phyloP scores from a whole-genome alignment of 805 yeast species.

The Pichia membranifaciens region DNA sequence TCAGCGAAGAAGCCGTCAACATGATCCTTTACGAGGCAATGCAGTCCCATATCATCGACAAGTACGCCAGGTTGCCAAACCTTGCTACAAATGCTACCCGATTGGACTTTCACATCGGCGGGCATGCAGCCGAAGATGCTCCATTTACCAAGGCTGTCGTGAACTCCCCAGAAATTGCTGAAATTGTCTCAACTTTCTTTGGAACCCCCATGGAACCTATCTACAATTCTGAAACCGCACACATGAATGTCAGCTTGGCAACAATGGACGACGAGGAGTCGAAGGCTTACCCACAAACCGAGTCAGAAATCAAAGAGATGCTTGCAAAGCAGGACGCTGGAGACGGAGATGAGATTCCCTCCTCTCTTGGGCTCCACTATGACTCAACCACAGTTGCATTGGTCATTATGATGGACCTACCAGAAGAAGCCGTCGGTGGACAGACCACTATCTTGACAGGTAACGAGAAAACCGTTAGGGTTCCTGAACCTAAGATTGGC shows the following conservation, averaged over 20 bases:
- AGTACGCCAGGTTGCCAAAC: conserved; percentile 38
- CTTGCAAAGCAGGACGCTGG: conserved; percentile 15
- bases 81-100: conserved; percentile 28
- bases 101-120: conserved; percentile 44
- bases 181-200: conserved; percentile 44
- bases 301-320: conserved; percentile 9
- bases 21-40: conserved; percentile 51
- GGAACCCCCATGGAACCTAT: conserved; percentile 41
- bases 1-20: conserved; percentile 51
- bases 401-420: conserved; percentile 45
- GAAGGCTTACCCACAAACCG: conserved; percentile 12
- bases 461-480: conserved; percentile 27
- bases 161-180: conserved; percentile 45
- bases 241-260: conserved; percentile 42
- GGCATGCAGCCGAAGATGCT: conserved; percentile 34
- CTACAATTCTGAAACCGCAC: conserved; percentile 51
- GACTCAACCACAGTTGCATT: conserved; percentile 45
- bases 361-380: conserved; percentile 42
- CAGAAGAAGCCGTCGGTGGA: conserved; percentile 43
- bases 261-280: conserved; percentile 16
- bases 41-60: conserved; percentile 35
- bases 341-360: conserved; percentile 35
- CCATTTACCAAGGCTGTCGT: conserved; percentile 49
- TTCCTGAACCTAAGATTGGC: conserved; percentile 40
- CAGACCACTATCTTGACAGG: conserved; percentile 46